Conservation (phyloP, 805 yeast species). For the Sungouiella thailandica region DNA sequence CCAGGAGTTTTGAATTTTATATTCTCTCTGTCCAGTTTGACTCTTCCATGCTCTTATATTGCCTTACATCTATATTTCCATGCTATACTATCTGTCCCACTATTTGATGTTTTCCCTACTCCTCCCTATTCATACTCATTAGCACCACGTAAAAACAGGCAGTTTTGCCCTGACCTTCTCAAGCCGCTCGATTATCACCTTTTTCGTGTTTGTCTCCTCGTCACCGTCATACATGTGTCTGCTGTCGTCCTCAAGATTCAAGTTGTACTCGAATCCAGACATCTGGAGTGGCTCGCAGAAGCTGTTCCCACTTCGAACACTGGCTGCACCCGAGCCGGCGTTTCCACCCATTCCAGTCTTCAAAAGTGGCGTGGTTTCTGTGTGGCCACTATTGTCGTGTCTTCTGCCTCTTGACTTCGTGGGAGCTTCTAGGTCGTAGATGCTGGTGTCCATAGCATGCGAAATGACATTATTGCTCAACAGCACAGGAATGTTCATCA, state of each 20-base stretch:
- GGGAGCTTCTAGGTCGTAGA: slow-evolving; percentile 11
- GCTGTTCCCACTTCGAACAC: neutral
- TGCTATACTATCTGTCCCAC: too few species aligned
- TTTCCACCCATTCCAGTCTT: neutral
- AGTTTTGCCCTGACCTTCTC: slow-evolving; percentile 51
- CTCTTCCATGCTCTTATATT: neutral
- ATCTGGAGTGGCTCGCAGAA: slow-evolving; percentile 4
- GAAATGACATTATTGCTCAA: slow-evolving; percentile 31
- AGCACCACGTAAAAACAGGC: slow-evolving; percentile 67
- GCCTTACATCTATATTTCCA: too few species aligned
- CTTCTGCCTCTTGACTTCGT: too few species aligned
- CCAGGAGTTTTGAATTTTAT: too few species aligned
- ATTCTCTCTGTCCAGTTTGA: too few species aligned
- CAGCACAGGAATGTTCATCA: slow-evolving; percentile 49
- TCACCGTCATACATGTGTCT: slow-evolving; percentile 1
- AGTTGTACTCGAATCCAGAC: slow-evolving; percentile 22
- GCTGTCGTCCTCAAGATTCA: slow-evolving; percentile 8
- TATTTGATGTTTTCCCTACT: too few species aligned
- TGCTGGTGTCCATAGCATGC: slow-evolving; percentile 36
- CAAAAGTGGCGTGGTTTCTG: slow-evolving; percentile 2
- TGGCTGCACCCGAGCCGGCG: neutral
- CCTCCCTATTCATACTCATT: neutral
- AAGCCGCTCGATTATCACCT: slow-evolving; percentile 56
- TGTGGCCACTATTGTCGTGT: too few species aligned
- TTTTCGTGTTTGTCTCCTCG: slow-evolving; percentile 25